Percentiles rank a stretch among this genome's conserved stretches.
Evolutionary conservation across 2,329 filamentous ascomycete species (phyloP).

Genomic region (Aspergillus quadricinctus): DNA sequence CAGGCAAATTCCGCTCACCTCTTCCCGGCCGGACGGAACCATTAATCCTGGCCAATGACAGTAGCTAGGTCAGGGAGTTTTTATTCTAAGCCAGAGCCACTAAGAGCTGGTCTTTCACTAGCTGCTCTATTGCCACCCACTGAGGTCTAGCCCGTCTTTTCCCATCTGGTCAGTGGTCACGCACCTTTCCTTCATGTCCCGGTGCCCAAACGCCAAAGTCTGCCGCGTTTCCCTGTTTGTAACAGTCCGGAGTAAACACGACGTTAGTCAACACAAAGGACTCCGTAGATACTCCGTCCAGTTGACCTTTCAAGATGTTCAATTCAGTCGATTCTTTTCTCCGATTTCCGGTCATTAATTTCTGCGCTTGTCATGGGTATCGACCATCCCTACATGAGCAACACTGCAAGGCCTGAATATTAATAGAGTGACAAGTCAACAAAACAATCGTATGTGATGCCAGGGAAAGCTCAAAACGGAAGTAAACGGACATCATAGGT

Average conservation of each 20-base stretch:
- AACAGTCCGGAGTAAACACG: background rate
- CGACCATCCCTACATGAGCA: background rate
- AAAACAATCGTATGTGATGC: background rate
- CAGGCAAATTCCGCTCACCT: constrained; percentile 1
- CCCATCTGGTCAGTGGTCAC: constrained; percentile 5
- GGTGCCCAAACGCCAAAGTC: constrained; percentile 12
- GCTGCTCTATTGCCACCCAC: background rate
- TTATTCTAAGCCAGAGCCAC: background rate
- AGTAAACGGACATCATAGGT: background rate
- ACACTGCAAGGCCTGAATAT: background rate
- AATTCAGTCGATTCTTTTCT: background rate
- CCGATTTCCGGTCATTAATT: background rate
- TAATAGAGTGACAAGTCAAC: background rate
- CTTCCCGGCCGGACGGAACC: constrained; percentile 13
- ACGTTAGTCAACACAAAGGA: background rate
- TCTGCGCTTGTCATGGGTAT: background rate
- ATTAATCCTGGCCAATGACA: constrained; percentile 1
- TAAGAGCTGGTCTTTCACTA: constrained; percentile 1
- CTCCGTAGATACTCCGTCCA: too few species aligned
- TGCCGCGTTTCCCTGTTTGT: background rate
- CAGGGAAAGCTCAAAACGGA: background rate
- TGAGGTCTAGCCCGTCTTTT: background rate
- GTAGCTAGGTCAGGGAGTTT: background rate
- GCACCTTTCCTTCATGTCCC: constrained; percentile 7
- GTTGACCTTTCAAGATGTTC: background rate